Evolutionary conservation across 192 early-diverging fungal species (phyloP).

Genomic region (Backusella morwellensis): DNA sequence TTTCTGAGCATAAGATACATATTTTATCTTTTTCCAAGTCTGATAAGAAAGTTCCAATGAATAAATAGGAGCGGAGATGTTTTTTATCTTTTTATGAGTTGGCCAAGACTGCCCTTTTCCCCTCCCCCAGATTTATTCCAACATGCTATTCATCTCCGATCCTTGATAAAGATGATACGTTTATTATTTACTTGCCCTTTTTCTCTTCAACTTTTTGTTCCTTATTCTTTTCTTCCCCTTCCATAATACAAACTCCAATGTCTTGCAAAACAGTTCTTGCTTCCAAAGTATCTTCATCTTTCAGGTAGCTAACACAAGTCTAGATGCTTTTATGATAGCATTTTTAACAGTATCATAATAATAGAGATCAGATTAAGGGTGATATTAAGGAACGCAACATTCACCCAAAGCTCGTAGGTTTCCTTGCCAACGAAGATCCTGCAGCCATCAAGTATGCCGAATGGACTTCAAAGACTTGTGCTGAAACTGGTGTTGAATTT

Average conservation of each 20-base stretch:
- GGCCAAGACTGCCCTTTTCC: not conserved
- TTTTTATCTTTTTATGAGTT: not conserved
- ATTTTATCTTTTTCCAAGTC: not conserved
- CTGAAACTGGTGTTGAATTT: slow-evolving; percentile 87
- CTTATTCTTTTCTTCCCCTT: not conserved
- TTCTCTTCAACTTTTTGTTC: not conserved
- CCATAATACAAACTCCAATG: slow-evolving; percentile 2
- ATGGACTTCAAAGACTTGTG: slow-evolving; percentile 93
- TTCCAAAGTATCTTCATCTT: slow-evolving; percentile 58
- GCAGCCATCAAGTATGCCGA: slow-evolving; percentile 92
- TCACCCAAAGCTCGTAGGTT: slow-evolving; percentile 81
- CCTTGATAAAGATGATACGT: not conserved
- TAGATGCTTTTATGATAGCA: not conserved
- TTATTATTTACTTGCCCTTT: not conserved
- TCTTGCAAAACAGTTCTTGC: slow-evolving; percentile 63
- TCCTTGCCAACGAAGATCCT: slow-evolving; percentile 94
- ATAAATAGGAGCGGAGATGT: not conserved
- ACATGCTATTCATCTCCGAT: not conserved
- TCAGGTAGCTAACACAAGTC: slow-evolving; percentile 46
- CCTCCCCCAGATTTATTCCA: not conserved
- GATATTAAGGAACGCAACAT: slow-evolving; percentile 63
- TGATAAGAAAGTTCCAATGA: not conserved
- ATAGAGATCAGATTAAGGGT: slow-evolving; percentile 55
- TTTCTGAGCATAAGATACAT: not conserved
- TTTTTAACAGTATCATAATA: not conserved